Evolutionary conservation across 495 filamentous ascomycete genomes (phyloP).

Genomic region (Neurospora sp.): DNA sequence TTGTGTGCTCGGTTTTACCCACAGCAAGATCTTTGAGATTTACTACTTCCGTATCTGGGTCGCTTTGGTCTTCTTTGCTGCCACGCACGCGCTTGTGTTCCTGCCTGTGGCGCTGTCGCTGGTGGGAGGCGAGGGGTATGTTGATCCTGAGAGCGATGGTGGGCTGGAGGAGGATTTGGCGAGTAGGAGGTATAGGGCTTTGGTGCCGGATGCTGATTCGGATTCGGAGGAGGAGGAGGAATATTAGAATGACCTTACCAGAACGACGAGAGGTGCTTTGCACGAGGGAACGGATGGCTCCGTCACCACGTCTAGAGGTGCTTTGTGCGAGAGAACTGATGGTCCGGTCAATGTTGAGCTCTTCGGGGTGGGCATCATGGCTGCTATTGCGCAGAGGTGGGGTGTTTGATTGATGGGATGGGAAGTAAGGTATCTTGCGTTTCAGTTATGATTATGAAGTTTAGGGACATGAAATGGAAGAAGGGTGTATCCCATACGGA

Average conservation of each 20-base stretch:
- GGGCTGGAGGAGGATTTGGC: slow-evolving; percentile 78
- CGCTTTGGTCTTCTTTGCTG: slow-evolving; percentile 81
- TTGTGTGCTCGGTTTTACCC: slow-evolving; percentile 82
- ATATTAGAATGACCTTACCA: neutral
- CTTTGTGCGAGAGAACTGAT: neutral
- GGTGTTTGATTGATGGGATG: neutral
- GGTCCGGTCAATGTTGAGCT: neutral
- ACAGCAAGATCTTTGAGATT: slow-evolving; percentile 98
- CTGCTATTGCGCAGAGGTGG: neutral
- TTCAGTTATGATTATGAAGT: neutral
- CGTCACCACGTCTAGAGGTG: neutral
- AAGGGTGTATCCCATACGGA: too few relatives aligned
- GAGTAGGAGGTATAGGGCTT: slow-evolving; percentile 32
- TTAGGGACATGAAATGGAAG: neutral
- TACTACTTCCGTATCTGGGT: slow-evolving; percentile 98
- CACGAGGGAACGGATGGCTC: neutral
- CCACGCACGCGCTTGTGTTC: slow-evolving; percentile 80
- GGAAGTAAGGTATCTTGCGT: neutral
- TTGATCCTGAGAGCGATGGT: slow-evolving; percentile 73
- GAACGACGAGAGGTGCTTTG: neutral
- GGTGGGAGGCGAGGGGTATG: slow-evolving; percentile 78
- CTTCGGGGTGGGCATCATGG: neutral
- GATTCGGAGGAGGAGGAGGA: slow-evolving; percentile 20
- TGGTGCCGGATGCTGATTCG: slow-evolving; percentile 30
- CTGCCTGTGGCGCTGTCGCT: slow-evolving; percentile 84